These are phyloP conservation scores for Dryas octopetala DNA, from an alignment of 306 rosid species.

Conservation along the genomic window DNA sequence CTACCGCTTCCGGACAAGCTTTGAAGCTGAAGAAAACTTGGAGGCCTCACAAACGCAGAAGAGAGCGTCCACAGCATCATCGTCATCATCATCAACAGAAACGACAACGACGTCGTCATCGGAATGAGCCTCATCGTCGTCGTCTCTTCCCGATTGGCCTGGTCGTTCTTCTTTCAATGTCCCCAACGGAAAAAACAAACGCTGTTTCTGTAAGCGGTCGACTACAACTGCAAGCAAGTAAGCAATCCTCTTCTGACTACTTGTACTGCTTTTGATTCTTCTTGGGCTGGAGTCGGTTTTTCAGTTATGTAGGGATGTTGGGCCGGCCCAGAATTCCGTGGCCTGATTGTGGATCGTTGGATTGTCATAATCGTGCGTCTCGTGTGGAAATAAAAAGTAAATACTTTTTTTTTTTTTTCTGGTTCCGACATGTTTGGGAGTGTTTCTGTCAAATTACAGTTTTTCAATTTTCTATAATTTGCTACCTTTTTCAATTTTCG, in stretches of 20 bases:
- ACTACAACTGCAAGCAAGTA: neutral
- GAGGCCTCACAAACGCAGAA: constrained; percentile 43
- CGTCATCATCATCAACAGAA: constrained; percentile 6
- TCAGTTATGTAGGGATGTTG: neutral
- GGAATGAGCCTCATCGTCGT: constrained; percentile 24
- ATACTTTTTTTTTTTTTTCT: no score
- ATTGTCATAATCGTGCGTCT: neutral
- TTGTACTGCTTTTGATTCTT: no score
- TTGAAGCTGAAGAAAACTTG: constrained; percentile 33
- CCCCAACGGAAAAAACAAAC: neutral
- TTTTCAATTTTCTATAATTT: no score
- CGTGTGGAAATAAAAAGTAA: neutral
- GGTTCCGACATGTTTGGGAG: no score
- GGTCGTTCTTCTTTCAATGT: neutral
- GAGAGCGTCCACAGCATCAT: constrained; percentile 27
- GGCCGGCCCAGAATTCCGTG: neutral
- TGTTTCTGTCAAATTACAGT: no score
- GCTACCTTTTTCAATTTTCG: no score
- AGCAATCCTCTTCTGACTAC: neutral
- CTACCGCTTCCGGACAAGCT: constrained; percentile 26
- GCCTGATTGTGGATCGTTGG: neutral
- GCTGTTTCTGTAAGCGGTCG: neutral
- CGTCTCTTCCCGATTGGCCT: neutral
- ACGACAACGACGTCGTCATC: constrained; percentile 24
- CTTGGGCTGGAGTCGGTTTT: neutral